Evolutionary conservation across 441 rosid genomes (phyloP).

Genomic region (Rhodomyrtus psidioides): DNA sequence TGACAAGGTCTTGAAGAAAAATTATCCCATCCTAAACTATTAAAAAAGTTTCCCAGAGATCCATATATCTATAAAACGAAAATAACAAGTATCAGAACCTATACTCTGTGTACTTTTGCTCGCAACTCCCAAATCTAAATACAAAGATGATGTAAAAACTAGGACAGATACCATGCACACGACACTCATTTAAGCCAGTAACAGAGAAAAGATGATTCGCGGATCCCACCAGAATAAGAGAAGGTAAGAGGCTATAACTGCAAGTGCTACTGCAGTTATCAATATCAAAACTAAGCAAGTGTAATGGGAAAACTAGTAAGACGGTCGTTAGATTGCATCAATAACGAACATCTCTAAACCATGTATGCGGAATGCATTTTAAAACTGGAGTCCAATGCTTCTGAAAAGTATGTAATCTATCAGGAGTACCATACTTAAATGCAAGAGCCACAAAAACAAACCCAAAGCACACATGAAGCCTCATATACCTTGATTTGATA

Average conservation of each 20-base stretch:
- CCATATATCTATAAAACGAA: not conserved
- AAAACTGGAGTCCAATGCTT: not conserved
- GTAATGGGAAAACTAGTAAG: not conserved
- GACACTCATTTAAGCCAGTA: not conserved
- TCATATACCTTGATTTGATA: slow-evolving; percentile 77
- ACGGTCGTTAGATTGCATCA: not conserved
- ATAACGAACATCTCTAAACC: not conserved
- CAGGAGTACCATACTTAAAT: not conserved
- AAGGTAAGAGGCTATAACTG: not conserved
- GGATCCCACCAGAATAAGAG: not conserved
- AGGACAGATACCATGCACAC: not conserved
- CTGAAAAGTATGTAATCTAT: not conserved
- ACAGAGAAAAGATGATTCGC: not conserved
- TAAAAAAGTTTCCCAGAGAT: not conserved
- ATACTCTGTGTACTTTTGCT: not conserved
- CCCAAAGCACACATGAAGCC: not conserved
- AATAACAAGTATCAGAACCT: not conserved
- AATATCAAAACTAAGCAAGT: not conserved
- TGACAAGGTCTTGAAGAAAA: not conserved
- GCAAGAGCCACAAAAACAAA: not conserved
- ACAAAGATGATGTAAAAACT: not conserved
- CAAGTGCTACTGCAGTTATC: not conserved
- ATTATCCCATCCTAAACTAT: not conserved
- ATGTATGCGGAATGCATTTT: not conserved
- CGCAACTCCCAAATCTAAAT: not conserved